Conservation (phyloP, 495 filamentous ascomycete genomes). For the Filosporella fistucella region DNA sequence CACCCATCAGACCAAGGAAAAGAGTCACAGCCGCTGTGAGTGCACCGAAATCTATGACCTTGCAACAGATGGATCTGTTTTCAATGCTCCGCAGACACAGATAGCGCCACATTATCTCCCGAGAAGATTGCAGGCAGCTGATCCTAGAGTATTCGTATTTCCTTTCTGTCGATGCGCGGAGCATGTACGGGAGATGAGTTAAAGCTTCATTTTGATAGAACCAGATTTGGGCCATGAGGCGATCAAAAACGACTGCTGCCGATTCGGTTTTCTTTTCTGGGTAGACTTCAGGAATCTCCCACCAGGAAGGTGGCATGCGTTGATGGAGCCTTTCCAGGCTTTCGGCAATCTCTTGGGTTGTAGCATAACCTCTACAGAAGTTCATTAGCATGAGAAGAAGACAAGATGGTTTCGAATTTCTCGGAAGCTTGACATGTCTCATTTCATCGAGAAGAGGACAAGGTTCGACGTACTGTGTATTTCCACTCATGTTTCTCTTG, state of each 20-base stretch:
- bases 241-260: slow-evolving; percentile 26
- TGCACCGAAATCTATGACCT: slow-evolving; percentile 40
- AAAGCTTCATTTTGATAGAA: slow-evolving; percentile 38
- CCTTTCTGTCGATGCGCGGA: slow-evolving; percentile 35
- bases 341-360: slow-evolving; percentile 40
- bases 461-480: no score
- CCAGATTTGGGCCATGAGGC: slow-evolving; percentile 36
- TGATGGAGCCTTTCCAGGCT: slow-evolving; percentile 32
- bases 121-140: slow-evolving; percentile 33
- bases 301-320: slow-evolving; percentile 35
- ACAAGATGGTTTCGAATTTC: no score
- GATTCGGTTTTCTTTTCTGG: background rate
- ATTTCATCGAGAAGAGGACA: no score
- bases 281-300: slow-evolving; percentile 11
- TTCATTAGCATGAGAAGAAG: no score
- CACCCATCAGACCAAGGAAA: slow-evolving; percentile 32
- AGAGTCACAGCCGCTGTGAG: slow-evolving; percentile 41
- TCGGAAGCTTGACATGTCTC: no score
- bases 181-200: slow-evolving; percentile 43
- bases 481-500: slow-evolving; percentile 31
- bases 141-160: slow-evolving; percentile 45
- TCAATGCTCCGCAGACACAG: slow-evolving; percentile 30
- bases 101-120: slow-evolving; percentile 37
- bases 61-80: slow-evolving; percentile 33
- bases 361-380: slow-evolving; percentile 18